Evolutionary conservation across 768 basidiomycete genomes (phyloP).

Genomic region (Collybiopsis luxurians): DNA sequence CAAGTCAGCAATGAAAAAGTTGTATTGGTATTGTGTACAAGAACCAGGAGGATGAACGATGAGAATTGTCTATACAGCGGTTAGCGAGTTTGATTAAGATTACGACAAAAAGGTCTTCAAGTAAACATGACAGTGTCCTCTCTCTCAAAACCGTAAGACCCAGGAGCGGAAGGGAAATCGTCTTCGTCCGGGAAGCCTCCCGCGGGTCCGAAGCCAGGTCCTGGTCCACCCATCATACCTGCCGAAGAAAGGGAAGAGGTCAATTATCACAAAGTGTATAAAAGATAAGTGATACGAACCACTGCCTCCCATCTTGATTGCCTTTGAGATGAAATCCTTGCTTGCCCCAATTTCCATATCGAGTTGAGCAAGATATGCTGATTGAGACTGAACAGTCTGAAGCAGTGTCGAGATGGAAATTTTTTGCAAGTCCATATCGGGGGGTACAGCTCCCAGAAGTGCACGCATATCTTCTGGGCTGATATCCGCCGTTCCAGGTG

Average conservation of each 20-base stretch:
- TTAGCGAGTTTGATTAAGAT: no score
- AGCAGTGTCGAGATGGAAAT: neutral
- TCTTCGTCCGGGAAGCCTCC: conserved; percentile 1
- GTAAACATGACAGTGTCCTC: neutral
- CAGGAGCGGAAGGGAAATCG: neutral
- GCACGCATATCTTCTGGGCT: conserved; percentile 2
- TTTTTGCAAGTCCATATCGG: conserved; percentile 10
- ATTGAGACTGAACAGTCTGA: conserved; percentile 49
- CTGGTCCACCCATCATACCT: conserved; percentile 1
- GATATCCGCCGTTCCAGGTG: conserved; percentile 49
- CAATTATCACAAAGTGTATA: neutral
- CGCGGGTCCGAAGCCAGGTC: neutral
- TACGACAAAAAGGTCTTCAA: neutral
- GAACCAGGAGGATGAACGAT: no score
- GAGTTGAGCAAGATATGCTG: conserved; percentile 40
- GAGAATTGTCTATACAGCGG: no score
- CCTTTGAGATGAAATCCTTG: conserved; percentile 75
- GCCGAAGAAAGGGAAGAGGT: neutral
- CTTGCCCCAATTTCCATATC: conserved; percentile 60
- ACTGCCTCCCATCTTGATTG: neutral
- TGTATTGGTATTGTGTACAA: neutral
- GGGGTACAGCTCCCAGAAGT: neutral
- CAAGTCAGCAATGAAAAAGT: neutral
- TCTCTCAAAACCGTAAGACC: neutral
- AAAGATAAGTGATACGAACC: neutral